Evolutionary conservation across 768 basidiomycete species (phyloP), one percentile per base, ranked within the genome.

Genomic region (Tulasnella sp.): DNA sequence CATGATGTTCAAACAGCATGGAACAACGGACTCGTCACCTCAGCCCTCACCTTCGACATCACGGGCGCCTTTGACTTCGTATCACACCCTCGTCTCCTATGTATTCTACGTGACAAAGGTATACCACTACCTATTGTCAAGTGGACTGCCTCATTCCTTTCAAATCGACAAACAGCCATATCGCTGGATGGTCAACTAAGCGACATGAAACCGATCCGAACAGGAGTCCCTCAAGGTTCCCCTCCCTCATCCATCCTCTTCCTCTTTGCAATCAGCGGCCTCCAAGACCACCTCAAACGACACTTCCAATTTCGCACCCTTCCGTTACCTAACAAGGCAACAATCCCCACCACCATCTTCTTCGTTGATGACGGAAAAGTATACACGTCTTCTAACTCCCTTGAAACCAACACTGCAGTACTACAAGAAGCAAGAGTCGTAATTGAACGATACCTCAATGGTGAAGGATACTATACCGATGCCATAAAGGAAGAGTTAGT

Each of bases 1-100:
- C 53, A 62, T 37, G 61, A 61, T 44, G 45, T 58, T 2, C 25
- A 54, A 34, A 16, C 49, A 9, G 53, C 53, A 4, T 49, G 31
- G 33, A 50, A 49, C 53, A 31, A 54, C 16, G 31, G 34, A 28
- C 40, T n/a, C 16, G 37, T 39, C 13, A 15, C 25, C 39, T 13
- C 40, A 10, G 9, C 42, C 8, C 24, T 44, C 6, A 42, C 40
- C 19, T 42, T 42, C 13, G 40, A 42, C 13, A 20, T 42, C 40
- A 20, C 13, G 13, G 40, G 40, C 5, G 40, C 40, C 4, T 42
- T 42, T 12, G 40, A 42, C 13, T 27, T 24, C 40, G 40, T 42
- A 27, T 42, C 40, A 5, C 40, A 42, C 15, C 15, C 40, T 15
- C 15, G 4, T 7, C 13, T 42, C 22, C 13, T 42, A 13, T 24